Conservation (phyloP, 2,329 filamentous ascomycete genomes). For the Penicillium sp. region DNA sequence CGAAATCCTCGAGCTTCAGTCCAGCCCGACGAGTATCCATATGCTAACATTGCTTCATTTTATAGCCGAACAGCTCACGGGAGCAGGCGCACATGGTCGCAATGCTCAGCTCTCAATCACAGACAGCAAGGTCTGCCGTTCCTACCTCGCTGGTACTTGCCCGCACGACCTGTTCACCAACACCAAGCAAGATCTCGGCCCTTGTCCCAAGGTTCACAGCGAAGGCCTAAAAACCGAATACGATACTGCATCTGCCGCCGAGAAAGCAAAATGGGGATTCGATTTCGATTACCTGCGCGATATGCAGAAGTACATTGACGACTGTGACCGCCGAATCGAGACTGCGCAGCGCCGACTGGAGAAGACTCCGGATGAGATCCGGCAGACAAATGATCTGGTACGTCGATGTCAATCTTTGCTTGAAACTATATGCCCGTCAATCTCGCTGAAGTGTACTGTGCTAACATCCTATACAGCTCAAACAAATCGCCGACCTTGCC, state of each 20-base stretch:
- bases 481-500: conserved; percentile 76
- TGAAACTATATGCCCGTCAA: neutral
- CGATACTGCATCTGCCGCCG: conserved; percentile 65
- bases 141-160: conserved; percentile 88
- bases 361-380: conserved; percentile 96
- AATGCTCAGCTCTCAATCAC: conserved; percentile 80
- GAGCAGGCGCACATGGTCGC: conserved; percentile 67
- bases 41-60: conserved; percentile 27
- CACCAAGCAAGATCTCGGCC: conserved; percentile 94
- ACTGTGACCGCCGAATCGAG: conserved; percentile 93
- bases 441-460: too few relatives aligned
- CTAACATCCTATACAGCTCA: conserved; percentile 52
- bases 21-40: conserved; percentile 7
- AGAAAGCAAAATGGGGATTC: conserved; percentile 78
- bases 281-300: conserved; percentile 97
- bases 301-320: conserved; percentile 93
- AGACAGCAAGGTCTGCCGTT: conserved; percentile 90
- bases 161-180: conserved; percentile 99
- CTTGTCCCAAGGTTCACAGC: conserved; percentile 81
- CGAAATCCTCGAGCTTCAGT: conserved; percentile 10
- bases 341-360: conserved; percentile 83
- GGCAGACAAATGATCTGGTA: conserved; percentile 83
- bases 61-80: conserved; percentile 66
- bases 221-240: conserved; percentile 88
- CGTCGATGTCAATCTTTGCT: conserved; percentile 13